These are phyloP conservation scores for Lepidium africanum DNA, from an alignment of 345 rosid species.

Conservation along the genomic window DNA sequence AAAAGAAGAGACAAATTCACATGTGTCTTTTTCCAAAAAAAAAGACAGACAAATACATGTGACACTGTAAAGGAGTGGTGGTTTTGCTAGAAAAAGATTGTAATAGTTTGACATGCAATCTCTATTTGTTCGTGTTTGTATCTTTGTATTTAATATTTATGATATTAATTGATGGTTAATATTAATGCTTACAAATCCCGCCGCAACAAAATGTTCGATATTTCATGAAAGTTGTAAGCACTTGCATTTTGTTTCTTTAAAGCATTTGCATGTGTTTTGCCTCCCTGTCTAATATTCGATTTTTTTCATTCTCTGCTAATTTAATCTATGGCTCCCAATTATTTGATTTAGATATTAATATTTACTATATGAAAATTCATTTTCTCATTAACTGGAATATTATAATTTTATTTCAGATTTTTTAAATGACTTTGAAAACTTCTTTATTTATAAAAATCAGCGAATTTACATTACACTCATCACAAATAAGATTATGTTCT, in stretches of 20 bases:
- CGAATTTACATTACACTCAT: too few relatives aligned
- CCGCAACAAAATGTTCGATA: conserved; percentile 8
- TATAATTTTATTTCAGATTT: too few relatives aligned
- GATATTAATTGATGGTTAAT: conserved; percentile 16
- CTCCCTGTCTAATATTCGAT: neutral
- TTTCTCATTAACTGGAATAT: too few relatives aligned
- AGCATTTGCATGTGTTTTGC: conserved; percentile 25
- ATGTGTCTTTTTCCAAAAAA: neutral
- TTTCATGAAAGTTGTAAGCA: conserved; percentile 9
- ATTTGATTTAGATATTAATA: neutral
- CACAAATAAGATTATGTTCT: too few relatives aligned
- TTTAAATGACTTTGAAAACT: too few relatives aligned
- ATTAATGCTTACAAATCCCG: conserved; percentile 5
- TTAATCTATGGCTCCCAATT: neutral
- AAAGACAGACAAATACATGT: too few relatives aligned
- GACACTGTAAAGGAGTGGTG: neutral
- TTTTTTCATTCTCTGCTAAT: neutral
- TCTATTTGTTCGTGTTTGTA: neutral
- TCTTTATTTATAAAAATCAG: too few relatives aligned
- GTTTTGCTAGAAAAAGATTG: neutral
- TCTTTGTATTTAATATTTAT: neutral
- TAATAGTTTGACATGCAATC: conserved; percentile 4
- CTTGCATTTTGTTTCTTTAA: neutral
- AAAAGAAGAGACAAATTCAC: conserved; percentile 20
- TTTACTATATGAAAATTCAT: neutral